Percentiles rank a stretch among this genome's conserved stretches.
phyloP scores from a whole-genome alignment of 108 stramenopile species.

The Fragilaria crotonensis region DNA sequence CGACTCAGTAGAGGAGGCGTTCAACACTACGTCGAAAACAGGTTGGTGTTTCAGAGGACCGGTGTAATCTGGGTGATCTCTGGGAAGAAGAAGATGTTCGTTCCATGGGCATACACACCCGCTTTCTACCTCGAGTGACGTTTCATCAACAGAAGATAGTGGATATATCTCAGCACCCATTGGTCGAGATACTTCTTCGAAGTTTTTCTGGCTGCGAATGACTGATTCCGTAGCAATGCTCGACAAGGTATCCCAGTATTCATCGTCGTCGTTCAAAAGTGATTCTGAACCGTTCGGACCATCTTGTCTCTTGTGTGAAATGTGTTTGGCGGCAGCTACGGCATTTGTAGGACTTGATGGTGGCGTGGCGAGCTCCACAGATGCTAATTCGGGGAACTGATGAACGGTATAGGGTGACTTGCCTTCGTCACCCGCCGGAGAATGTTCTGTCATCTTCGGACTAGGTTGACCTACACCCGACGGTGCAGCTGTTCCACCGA shows the following conservation, averaged over 20 bases:
- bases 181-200: not conserved
- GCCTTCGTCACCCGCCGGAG: too few relatives aligned
- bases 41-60: not conserved
- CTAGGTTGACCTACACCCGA: too few relatives aligned
- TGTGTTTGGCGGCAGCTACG: too few relatives aligned
- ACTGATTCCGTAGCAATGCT: not conserved
- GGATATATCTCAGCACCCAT: not conserved
- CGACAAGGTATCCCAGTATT: not conserved
- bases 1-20: not conserved
- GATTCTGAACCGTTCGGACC: too few relatives aligned
- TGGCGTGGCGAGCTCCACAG: too few relatives aligned
- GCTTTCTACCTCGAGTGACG: not conserved
- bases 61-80: not conserved
- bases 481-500: too few relatives aligned
- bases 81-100: not conserved
- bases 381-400: too few relatives aligned
- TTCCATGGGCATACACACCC: not conserved
- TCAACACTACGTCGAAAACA: not conserved
- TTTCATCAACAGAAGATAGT: not conserved
- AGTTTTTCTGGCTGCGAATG: not conserved
- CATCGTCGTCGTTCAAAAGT: not conserved
- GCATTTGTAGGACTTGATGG: too few relatives aligned
- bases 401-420: too few relatives aligned
- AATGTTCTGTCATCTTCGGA: too few relatives aligned
- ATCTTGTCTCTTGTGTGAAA: too few relatives aligned